Evolutionary conservation across 306 rosid species (phyloP), one percentile per base, ranked within the genome.

Genomic region (Medicago arabica): DNA sequence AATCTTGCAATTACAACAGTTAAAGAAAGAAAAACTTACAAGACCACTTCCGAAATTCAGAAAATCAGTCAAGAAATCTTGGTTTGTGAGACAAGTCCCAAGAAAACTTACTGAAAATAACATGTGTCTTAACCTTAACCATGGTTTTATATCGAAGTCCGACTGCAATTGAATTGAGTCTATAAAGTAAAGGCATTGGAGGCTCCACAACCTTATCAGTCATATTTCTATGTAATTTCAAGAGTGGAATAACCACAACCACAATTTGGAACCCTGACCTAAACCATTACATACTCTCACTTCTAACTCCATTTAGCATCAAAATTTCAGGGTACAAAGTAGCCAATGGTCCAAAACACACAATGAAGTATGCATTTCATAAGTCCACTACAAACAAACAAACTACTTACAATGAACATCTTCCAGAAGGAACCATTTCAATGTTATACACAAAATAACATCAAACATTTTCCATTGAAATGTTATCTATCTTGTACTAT

Each of bases 391-490:
- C 43, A 64, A 3, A 49, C 31, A 59, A 21, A 39, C n/a, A 65
- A 9, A 53, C 63, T 31, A 71, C 36, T 31, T 38, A 47, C 55
- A 14, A 40, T n/a, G 3, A 76, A 58, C 17, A 76, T 78, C 75
- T 67, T 78, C 43, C 41, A 54, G 63, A 84, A 75, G 65, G 13
- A 75, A 59, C 18, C 50, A 21, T 25, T 70, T 63, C 11, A 55
- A 63, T 13, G 44, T 38, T 51, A 31, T 72, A 16, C 76, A 53
- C 67, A 41, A 61, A 57, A 38, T 54, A 41, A 58, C 46, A 21
- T 60, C 64, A 68, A 57, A 0, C 36, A 80, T 62, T 78, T 66
- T 53, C 49, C 60, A 76, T 57, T 46, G 28, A 78, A 76, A n/a
- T 54, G n/a, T 36, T 36, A 68, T 63, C 67, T 59, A 21, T 39